Evolutionary conservation across 495 filamentous ascomycete species (phyloP).

Genomic region (Aspergillus homomorphus): DNA sequence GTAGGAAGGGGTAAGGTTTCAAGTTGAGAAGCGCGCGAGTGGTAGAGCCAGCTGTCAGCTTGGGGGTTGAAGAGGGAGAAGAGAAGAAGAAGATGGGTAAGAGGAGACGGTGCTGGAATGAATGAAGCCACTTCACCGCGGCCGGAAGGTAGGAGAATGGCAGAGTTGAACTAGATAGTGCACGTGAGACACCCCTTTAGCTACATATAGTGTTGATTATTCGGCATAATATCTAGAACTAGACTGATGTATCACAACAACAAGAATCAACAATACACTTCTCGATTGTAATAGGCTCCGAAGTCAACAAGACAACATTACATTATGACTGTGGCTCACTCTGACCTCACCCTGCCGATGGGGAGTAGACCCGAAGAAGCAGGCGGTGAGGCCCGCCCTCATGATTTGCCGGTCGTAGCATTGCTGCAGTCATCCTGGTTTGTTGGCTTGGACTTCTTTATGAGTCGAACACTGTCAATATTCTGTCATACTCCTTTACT

Average conservation of each 20-base stretch:
- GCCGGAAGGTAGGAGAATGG: slow-evolving; percentile 23
- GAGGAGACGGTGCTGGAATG: slow-evolving; percentile 18
- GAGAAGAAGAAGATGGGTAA: slow-evolving; percentile 17
- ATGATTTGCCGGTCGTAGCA: slow-evolving; percentile 3
- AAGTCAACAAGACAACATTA: neutral
- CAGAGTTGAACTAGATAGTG: slow-evolving; percentile 13
- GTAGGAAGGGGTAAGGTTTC: neutral
- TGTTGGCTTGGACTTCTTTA: neutral
- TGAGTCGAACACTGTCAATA: slow-evolving; percentile 18
- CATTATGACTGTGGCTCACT: neutral
- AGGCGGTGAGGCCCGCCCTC: neutral
- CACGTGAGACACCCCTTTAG: neutral
- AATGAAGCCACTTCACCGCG: slow-evolving; percentile 27
- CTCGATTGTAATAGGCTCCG: too few species aligned
- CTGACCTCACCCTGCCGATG: neutral
- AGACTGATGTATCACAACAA: neutral
- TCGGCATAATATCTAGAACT: neutral
- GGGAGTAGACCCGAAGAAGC: neutral
- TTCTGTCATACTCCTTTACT: slow-evolving; percentile 9
- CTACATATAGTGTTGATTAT: neutral
- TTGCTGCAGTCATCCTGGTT: slow-evolving; percentile 7
- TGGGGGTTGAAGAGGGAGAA: neutral
- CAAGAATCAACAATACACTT: too few species aligned
- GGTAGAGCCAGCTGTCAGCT: neutral
- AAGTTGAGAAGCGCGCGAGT: neutral